A percentile compares a stretch with the other conserved stretches of the same genome.
These are phyloP conservation scores for Paramecium primaurelia DNA, from an alignment of 73 alveolate species.

Conservation along the genomic window DNA sequence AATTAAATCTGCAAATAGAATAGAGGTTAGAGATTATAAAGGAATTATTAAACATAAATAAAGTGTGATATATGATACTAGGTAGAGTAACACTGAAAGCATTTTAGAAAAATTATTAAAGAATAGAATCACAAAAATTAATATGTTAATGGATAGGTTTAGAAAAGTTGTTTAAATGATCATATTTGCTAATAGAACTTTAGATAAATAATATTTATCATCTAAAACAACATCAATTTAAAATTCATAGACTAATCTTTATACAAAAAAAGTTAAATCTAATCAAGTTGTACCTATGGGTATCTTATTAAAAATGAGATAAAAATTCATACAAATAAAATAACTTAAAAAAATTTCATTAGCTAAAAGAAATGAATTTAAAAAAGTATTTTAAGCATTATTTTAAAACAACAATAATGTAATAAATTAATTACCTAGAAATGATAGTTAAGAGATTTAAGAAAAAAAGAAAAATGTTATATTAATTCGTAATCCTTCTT, in stretches of 20 bases:
- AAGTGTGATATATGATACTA: neutral
- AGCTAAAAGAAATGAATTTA: neutral
- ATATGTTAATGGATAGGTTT: neutral
- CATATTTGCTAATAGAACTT: slow-evolving; percentile 12
- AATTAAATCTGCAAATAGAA: slow-evolving; percentile 7
- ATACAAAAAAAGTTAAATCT: neutral
- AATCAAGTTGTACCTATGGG: neutral
- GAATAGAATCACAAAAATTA: neutral
- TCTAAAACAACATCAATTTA: neutral
- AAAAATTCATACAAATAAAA: neutral
- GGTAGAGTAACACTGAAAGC: neutral
- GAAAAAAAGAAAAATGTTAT: neutral
- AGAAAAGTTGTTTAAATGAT: neutral
- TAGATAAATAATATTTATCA: neutral
- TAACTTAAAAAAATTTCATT: neutral
- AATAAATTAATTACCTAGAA: neutral
- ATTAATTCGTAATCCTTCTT: neutral
- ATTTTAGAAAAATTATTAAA: neutral
- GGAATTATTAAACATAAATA: neutral
- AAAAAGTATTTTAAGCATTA: neutral
- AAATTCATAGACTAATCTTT: neutral
- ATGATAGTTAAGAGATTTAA: neutral
- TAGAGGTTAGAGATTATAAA: neutral
- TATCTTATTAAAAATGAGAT: neutral
- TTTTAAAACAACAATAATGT: neutral